phyloP scores from a whole-genome alignment of 2,329 filamentous ascomycete genomes.

The Fusarium domesticum region DNA sequence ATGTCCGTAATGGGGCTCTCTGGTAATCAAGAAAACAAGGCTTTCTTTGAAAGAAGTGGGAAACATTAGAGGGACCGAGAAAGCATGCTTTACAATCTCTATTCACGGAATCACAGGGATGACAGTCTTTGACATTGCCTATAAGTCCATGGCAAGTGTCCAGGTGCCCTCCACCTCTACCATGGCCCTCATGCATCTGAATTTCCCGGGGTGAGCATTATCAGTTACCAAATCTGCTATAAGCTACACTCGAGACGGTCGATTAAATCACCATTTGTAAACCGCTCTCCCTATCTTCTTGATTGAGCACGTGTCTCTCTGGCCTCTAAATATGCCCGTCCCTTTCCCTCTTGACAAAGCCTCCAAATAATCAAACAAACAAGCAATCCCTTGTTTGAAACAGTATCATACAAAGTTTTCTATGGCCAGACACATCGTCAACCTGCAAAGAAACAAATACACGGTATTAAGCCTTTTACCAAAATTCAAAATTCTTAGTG shows the following conservation, averaged over 20 bases:
- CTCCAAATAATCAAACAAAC: too few relatives aligned
- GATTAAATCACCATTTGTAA: not conserved
- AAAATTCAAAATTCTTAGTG: not conserved
- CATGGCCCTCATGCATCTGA: not conserved
- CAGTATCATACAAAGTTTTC: not conserved
- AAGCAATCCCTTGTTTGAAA: too few relatives aligned
- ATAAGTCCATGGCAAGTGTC: too few relatives aligned
- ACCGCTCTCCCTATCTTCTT: not conserved
- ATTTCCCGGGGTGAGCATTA: not conserved
- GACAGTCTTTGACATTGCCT: too few relatives aligned
- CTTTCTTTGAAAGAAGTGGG: too few relatives aligned
- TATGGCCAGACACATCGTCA: not conserved
- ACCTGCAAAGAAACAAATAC: not conserved
- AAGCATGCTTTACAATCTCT: too few relatives aligned
- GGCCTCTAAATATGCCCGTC: not conserved
- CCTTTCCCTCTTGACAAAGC: not conserved
- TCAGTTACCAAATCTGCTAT: too few relatives aligned
- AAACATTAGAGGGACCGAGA: too few relatives aligned
- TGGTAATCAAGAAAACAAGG: too few relatives aligned
- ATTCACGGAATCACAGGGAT: too few relatives aligned
- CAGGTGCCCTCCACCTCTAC: not conserved
- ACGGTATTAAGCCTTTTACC: not conserved
- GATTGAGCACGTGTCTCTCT: not conserved
- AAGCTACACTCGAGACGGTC: not conserved
- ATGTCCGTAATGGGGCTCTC: too few relatives aligned